A percentile compares a stretch with the other conserved stretches of the same genome.
These are phyloP conservation scores for Capillidium heterosporum DNA, from an alignment of 371 early-diverging fungal species.

Conservation along the genomic window DNA sequence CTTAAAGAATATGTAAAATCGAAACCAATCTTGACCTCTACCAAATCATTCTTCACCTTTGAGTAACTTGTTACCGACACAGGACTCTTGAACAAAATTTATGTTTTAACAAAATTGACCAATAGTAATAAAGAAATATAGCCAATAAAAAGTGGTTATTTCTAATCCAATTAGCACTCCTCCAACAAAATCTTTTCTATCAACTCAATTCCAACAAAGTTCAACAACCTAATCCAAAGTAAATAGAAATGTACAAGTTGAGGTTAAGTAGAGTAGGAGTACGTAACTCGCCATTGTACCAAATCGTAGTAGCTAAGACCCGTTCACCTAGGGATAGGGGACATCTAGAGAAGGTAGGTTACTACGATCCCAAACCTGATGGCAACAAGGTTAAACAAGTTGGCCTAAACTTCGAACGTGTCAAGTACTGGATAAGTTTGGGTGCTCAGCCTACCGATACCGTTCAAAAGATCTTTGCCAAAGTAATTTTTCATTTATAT, in stretches of 20 bases:
- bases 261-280: constrained; percentile 80
- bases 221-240: too few relatives aligned
- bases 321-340: constrained; percentile 68
- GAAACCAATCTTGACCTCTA: too few relatives aligned
- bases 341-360: constrained; percentile 81
- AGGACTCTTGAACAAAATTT: too few relatives aligned
- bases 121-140: too few relatives aligned
- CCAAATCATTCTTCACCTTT: too few relatives aligned
- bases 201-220: too few relatives aligned
- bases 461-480: constrained; percentile 72
- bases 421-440: constrained; percentile 89
- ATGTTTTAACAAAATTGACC: too few relatives aligned
- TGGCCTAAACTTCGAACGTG: constrained; percentile 68
- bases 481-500: constrained; percentile 29
- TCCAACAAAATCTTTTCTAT: too few relatives aligned
- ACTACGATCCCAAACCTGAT: constrained; percentile 76
- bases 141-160: too few relatives aligned
- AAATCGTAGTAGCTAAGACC: constrained; percentile 79
- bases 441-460: constrained; percentile 86
- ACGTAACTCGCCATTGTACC: constrained; percentile 78
- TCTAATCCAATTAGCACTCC: too few relatives aligned
- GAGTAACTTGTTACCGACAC: too few relatives aligned
- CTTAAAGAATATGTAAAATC: too few relatives aligned
- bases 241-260: constrained; percentile 25
- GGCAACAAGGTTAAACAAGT: constrained; percentile 57